Percentiles rank a stretch among this genome's conserved stretches.
Conservation (phyloP, 2,329 filamentous ascomycete species). For the Aspergillus brasiliensis region DNA sequence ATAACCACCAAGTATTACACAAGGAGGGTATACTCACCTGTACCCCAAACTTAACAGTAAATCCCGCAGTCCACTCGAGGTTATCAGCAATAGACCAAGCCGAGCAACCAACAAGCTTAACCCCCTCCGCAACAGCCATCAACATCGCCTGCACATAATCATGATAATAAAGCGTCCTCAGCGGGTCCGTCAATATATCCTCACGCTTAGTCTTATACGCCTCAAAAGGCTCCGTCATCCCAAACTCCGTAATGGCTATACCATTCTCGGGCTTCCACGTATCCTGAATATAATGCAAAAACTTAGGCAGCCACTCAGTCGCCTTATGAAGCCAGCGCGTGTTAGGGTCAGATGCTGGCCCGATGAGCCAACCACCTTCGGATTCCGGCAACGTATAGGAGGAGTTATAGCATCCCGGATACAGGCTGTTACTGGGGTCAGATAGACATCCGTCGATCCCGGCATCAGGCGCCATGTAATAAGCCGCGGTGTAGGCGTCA, state of each 20-base stretch:
- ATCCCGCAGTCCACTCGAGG: constrained; percentile 1
- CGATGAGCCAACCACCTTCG: constrained; percentile 3
- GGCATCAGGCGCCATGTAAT: constrained; percentile 1
- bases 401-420: not conserved
- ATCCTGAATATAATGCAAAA: not conserved
- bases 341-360: not conserved
- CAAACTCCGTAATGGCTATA: constrained; percentile 1
- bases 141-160: constrained; percentile 1
- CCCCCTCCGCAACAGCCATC: not conserved
- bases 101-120: not conserved
- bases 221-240: not conserved
- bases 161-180: not conserved
- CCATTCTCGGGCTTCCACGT: not conserved
- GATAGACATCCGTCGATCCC: not conserved
- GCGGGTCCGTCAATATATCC: not conserved
- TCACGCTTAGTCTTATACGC: not conserved
- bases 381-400: not conserved
- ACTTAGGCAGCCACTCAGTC: not conserved
- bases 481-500: constrained; percentile 1
- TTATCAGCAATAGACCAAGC: constrained; percentile 1
- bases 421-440: not conserved
- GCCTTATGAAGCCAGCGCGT: not conserved
- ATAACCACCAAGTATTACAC: no score
- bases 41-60: not conserved
- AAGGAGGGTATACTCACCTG: not conserved